phyloP scores from a whole-genome alignment of 2,329 filamentous ascomycete species.

The Apiospora koreana region DNA sequence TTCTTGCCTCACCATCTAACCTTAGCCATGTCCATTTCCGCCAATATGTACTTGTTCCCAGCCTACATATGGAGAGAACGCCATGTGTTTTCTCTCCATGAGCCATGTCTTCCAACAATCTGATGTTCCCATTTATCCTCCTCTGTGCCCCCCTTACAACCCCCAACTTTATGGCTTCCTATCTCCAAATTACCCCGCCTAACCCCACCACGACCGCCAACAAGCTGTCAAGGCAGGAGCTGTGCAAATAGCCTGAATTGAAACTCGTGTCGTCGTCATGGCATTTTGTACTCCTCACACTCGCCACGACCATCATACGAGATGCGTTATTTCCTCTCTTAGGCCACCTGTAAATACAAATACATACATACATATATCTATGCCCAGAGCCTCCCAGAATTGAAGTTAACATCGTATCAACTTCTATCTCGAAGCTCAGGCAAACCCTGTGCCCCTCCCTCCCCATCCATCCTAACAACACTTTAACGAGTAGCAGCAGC shows the following conservation, averaged over 20 bases:
- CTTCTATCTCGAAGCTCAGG: neutral
- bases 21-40: neutral
- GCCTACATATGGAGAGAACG: no score
- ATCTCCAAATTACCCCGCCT: slow-evolving; percentile 12
- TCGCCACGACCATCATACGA: slow-evolving; percentile 3
- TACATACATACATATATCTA: neutral
- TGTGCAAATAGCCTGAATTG: slow-evolving; percentile 10
- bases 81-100: neutral
- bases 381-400: neutral
- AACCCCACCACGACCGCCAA: slow-evolving; percentile 9
- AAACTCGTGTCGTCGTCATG: neutral
- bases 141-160: neutral
- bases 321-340: neutral
- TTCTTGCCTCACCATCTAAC: neutral
- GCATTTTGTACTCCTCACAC: neutral
- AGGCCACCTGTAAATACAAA: neutral
- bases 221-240: slow-evolving; percentile 9
- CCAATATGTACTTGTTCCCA: neutral
- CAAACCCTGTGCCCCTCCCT: neutral
- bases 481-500: neutral
- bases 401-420: neutral
- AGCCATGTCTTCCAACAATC: neutral
- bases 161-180: neutral
- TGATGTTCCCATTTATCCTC: slow-evolving; percentile 6
- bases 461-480: neutral